Evolutionary conservation across 1,139 yeast genomes (phyloP).

Genomic region (Trichomonascaceae sp.): DNA sequence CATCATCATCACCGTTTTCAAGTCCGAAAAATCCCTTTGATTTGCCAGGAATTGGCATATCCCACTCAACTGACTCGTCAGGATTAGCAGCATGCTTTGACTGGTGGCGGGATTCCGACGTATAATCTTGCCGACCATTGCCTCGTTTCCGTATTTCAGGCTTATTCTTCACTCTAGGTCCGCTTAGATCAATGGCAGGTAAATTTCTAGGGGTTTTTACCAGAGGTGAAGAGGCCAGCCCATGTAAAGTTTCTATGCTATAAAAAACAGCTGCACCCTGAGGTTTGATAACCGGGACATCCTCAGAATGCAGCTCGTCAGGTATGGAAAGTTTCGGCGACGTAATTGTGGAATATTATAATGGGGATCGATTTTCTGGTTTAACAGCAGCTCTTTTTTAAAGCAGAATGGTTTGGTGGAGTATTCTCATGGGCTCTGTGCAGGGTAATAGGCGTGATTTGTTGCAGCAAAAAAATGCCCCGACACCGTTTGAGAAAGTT

Average conservation of each 20-base stretch:
- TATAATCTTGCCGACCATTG: neutral
- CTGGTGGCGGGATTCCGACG: neutral
- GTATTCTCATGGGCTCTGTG: neutral
- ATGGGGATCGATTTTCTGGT: no score
- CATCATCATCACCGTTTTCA: constrained; percentile 5
- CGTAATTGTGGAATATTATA: neutral
- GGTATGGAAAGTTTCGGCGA: neutral
- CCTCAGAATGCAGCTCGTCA: neutral
- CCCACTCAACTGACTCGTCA: constrained; percentile 6
- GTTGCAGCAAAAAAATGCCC: neutral
- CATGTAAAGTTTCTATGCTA: constrained; percentile 15
- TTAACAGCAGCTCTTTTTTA: no score
- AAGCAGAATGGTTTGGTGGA: neutral
- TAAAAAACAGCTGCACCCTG: constrained; percentile 11
- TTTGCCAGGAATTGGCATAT: constrained; percentile 8
- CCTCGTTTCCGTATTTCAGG: neutral
- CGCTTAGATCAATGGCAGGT: constrained; percentile 9
- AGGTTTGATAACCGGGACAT: neutral
- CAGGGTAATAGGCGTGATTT: neutral
- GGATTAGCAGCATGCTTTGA: constrained; percentile 4
- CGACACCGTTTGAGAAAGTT: neutral
- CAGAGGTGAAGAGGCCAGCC: constrained; percentile 19
- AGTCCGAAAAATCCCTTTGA: constrained; percentile 6
- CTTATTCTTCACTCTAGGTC: neutral
- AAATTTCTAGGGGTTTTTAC: constrained; percentile 17